Base-by-base conservation (phyloP, 1,139 yeast genomes). In the Pneumocystis wakefieldiae region DNA sequence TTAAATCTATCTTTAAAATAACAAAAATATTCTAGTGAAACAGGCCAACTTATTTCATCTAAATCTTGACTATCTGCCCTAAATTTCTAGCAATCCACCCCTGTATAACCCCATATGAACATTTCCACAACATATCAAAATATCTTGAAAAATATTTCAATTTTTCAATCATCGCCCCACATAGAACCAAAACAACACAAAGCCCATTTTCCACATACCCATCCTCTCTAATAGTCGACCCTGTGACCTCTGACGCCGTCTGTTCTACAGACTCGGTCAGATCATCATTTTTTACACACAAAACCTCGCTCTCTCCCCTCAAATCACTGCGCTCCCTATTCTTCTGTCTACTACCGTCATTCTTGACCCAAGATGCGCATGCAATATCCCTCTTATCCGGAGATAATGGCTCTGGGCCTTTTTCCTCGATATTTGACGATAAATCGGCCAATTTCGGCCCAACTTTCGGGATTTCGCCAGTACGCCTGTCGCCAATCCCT, bases 361-460 rank as follows among this genome's bases (percentile, higher is more conserved):
- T 36, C 15, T 19, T 19, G n/a, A 36, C 19, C 4, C 61, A 5
- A 59, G 10, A 28, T 17, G 60, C 19, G 12, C 39, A 24, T n/a
- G 35, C 36, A 37, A 32, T 58, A 4, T 39, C 61, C 35, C 32
- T 59, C 28, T 42, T 41, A 15, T 48, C 57, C 14, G 48, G 17
- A 12, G 59, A 39, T 2, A 37, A 38, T 19, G 61, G 60, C 24
- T 28, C 64, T 8, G 63, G 24, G 12, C 61, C 38, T 29, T 60
- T 57, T 15, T 61, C 62, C 10, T 59, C 62, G 3, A 62, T 58
- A 10, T 61, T 62, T 19, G 39, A 41, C 10, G 59, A 61, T 32
- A 62, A 36, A 29, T 37, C 57, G 8, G 48, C 59, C 12, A 59
- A 63, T n/a, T 59, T 53, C 24, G 62, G 55, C 59, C 48, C 17